These are phyloP conservation scores for Chaetomium globosum DNA, from an alignment of 2,329 filamentous ascomycete species.

Conservation along the genomic window DNA sequence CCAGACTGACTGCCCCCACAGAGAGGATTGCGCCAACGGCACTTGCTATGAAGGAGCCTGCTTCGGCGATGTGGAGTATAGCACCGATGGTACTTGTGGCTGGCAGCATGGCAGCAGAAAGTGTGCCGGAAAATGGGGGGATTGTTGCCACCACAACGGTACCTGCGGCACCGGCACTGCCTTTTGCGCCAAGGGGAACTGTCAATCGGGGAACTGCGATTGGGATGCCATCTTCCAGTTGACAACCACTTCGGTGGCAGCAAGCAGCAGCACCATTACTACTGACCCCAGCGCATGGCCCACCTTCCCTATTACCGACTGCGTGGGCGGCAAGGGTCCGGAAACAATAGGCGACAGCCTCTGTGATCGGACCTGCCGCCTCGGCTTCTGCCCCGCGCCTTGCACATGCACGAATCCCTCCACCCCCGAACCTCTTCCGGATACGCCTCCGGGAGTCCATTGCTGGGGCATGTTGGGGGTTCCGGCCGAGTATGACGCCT, in stretches of 20 bases:
- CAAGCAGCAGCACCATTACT: background rate
- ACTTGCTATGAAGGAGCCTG: conserved; percentile 44
- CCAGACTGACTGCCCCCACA: background rate
- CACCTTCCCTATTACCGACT: background rate
- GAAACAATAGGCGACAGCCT: background rate
- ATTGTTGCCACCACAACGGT: conserved; percentile 37
- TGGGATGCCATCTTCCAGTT: background rate
- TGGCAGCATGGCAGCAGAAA: conserved; percentile 36
- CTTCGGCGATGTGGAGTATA: conserved; percentile 40
- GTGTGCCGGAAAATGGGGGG: conserved; percentile 42
- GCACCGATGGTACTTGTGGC: conserved; percentile 44
- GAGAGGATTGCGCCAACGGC: conserved; percentile 39
- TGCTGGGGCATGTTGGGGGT: background rate
- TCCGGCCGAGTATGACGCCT: background rate
- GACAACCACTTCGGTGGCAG: background rate
- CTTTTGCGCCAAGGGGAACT: background rate
- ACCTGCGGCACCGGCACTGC: background rate
- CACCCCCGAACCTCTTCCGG: background rate
- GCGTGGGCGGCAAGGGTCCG: background rate
- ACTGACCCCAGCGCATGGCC: background rate
- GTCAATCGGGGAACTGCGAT: conserved; percentile 6
- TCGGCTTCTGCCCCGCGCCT: background rate
- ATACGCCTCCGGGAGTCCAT: background rate
- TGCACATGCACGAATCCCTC: background rate
- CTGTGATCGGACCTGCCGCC: background rate